Base-by-base conservation (phyloP, 2,329 filamentous ascomycete genomes). In the Ceratocystis ficicola region DNA sequence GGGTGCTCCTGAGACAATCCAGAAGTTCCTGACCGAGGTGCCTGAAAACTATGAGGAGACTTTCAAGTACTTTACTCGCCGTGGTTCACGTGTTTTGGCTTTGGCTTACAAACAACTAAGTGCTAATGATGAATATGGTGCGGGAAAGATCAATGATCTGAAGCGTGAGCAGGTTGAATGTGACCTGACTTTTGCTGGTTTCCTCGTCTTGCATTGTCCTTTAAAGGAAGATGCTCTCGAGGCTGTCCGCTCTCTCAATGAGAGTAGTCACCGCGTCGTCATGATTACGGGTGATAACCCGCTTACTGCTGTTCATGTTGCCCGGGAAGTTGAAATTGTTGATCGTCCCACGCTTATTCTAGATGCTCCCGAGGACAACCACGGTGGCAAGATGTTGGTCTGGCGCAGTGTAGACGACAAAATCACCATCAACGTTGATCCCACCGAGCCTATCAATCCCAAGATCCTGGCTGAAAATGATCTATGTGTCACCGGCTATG, bases 261-360 rank as follows among this genome's bases (percentile, higher is more conserved):
- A 99, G 79, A 97, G 93, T 76, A 97, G 92, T 77, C 94, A 99
- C 76, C 90, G 94, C 71, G 91, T 96, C 60, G 89, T 99, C 71
- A 99, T 99, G 94, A 99, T 99, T 70, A 99, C 94, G 68, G 94
- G 94, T 73, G 94, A 99, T 75, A 99, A 99, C 75, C 93, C 94
- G 12, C 82, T 99, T 64, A 99, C 94, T 50, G 94, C 94, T 70
- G 90, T 96, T 10, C 93, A 99, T 73, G 94, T 99, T 66, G 94
- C 94, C 17, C 86, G 88, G 68, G 87, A 96, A 74, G 94, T 99
- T 30, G 94, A 99, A 75, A 99, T 99, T 74, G 91, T 99, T 17
- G 94, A 99, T 72, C 87, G 94, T 66, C 92, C 97, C 44, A 90
- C 94, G 65, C 82, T 97, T 68, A 97, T 99, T 71, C 81, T 99